A percentile compares a stretch with the other conserved stretches of the same genome.
These are phyloP conservation scores for Xylariales sp. DNA, from an alignment of 2,329 filamentous ascomycete genomes.

Conservation along the genomic window DNA sequence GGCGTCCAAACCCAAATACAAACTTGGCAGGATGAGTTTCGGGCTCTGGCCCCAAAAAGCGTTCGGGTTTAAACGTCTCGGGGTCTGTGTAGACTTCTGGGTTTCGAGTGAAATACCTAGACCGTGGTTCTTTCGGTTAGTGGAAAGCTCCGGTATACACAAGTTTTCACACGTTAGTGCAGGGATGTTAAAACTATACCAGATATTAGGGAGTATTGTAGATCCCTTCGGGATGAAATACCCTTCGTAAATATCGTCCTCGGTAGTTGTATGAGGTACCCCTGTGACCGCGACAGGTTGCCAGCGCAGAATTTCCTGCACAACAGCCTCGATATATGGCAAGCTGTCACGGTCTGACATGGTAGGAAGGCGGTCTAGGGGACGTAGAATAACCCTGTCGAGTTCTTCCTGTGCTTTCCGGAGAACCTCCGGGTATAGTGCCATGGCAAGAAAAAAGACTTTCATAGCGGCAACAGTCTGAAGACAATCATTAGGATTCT, in stretches of 20 bases:
- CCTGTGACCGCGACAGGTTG: constrained; percentile 36
- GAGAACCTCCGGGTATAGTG: constrained; percentile 21
- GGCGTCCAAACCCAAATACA: constrained; percentile 12
- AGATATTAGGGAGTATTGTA: not conserved
- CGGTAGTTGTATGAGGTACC: constrained; percentile 42
- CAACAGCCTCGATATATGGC: constrained; percentile 30
- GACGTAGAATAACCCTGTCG: constrained; percentile 31
- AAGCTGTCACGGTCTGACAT: constrained; percentile 31
- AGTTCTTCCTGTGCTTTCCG: constrained; percentile 34
- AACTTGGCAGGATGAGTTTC: constrained; percentile 6
- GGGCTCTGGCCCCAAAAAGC: constrained; percentile 10
- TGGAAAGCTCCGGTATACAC: no score
- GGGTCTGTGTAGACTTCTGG: not conserved
- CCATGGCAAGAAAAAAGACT: not conserved
- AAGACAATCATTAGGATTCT: no score
- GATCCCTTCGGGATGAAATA: not conserved
- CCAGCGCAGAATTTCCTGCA: constrained; percentile 35
- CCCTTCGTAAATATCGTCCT: constrained; percentile 3
- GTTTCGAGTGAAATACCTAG: not conserved
- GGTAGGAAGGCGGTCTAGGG: constrained; percentile 27
- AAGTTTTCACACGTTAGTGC: no score
- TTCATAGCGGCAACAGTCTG: not conserved
- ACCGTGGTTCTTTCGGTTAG: no score
- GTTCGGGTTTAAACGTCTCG: constrained; percentile 10
- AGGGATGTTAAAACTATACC: no score